Base-by-base conservation (phyloP, 768 basidiomycete species). In the Leccinum pellstonianum region DNA sequence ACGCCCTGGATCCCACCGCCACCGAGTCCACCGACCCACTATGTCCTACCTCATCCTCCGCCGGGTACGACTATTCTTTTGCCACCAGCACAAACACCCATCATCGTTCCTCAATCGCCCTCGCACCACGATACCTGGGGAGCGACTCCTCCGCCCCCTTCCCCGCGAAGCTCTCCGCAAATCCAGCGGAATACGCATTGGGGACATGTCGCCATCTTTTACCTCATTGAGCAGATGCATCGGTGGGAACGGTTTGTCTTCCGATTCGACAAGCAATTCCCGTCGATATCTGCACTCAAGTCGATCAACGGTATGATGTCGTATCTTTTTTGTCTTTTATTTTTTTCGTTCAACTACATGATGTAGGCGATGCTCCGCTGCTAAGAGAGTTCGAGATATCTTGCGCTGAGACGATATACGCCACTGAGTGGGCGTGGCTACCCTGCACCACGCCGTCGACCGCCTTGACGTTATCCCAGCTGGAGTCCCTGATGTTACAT, bases 221-320 rank as follows among this genome's bases (percentile, higher is more conserved):
- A 92, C 68, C 73, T 93, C 21, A 85, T 87, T 2, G 84, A 89
- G 64, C 87, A 91, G 69, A 91, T 91, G 85, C 84, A 85, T 63
- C 82, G 90, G 29, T 93, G 90, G 90, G 81, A 88, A 68, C 80
- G 90, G 23, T 93, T 93, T 65, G 81, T 91, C 11, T 91, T 93
- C 66, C 77, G 86, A 46, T 92, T 90, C 64, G 88, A 91, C 67
- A 87, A 84, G 69, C 86, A 86, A 35, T 91, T 91, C 71, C 74
- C 84, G 17, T 90, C 89, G 4, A 82, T 91, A 75, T 77, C 79
- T 58, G 89, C 91, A 8, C 79, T 93, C 62, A 88, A 88, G 69
- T 83, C 85, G 17, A 85, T 92, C 65, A 81, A 79, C 54, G 88
- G 90, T 90, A 61, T 51, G 83, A 75, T 31, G 37, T 48, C 49